Evolutionary conservation across 208 protist species (phyloP), one percentile per base, ranked within the genome.

Genomic region (Borovskyia barvae): DNA sequence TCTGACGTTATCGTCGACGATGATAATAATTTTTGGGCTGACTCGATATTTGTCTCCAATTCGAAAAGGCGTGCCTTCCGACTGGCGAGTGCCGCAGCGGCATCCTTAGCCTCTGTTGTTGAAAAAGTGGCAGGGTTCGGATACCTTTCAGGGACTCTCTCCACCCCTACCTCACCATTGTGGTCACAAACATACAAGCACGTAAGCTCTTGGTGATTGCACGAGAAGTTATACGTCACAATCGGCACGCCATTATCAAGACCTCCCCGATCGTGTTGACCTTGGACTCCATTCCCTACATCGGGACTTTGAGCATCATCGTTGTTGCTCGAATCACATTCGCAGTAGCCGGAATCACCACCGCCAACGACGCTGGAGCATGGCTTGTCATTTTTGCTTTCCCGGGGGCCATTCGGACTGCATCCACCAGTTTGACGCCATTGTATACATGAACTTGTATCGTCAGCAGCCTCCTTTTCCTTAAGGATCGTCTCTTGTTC

Each of bases 141-240:
- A n/a, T 67, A 54, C 2, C 33, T 45, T 8, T 64, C 26, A n/a
- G 53, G 37, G 5, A 5, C 17, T 2, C 63, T 26, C n/a, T 47
- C 59, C 2, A 70, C 51, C 29, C 45, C 71, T 22, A 59, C 48
- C 8, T 68, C 39, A 45, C 74, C 82, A 7, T 48, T 26, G 30
- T 78, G 51, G 2, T 28, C 49, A 56, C 86, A 93, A 2, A 93
- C 77, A n/a, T 63, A 62, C 33, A 57, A 37, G 52, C 86, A 93
- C 1, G 54, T 51, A 2, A 93, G 37, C 17, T 55, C 22, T 19
- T 33, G 49, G 35, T 90, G 80, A 29, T 58, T 66, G 47, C 80
- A 88, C 17, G 66, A 6, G 51, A 83, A 81, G n/a, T 62, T 28
- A 36, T 83, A 66, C 33, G 20, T 36, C 25, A 69, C 9, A 1